Evolutionary conservation across 176 grass and related monocot genomes (phyloP).

Genomic region (Carex parvula): DNA sequence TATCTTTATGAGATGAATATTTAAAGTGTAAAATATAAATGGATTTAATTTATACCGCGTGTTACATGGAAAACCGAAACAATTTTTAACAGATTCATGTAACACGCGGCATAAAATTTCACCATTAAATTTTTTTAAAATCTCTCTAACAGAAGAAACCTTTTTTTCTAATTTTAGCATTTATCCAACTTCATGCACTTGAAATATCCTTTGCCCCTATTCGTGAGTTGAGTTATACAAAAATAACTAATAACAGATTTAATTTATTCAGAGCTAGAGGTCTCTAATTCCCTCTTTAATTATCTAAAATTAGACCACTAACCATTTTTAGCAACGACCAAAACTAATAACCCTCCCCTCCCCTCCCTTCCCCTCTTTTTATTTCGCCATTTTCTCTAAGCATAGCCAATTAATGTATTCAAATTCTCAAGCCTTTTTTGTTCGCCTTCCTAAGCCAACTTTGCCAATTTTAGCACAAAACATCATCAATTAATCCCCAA

Average conservation of each 20-base stretch:
- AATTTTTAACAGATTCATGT: not conserved
- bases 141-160: not conserved
- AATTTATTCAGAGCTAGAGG: not conserved
- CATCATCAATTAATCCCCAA: not conserved
- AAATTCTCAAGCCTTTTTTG: not conserved
- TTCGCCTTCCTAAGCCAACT: not conserved
- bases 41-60: not conserved
- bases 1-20: not conserved
- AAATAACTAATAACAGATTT: not conserved
- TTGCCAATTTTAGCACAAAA: not conserved
- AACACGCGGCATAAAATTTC: not conserved
- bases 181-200: not conserved
- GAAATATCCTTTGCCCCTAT: not conserved
- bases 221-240: not conserved
- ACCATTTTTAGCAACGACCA: not conserved
- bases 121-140: not conserved
- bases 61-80: too few relatives aligned
- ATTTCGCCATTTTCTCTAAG: not conserved
- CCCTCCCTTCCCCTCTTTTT: not conserved
- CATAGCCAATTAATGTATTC: not conserved
- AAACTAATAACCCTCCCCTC: not conserved
- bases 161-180: constrained; percentile 10
- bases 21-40: not conserved
- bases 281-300: not conserved
- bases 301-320: not conserved